Evolutionary conservation across 805 yeast species (phyloP), one percentile per base, ranked within the genome.

Genomic region (Lipomyces sp.): DNA sequence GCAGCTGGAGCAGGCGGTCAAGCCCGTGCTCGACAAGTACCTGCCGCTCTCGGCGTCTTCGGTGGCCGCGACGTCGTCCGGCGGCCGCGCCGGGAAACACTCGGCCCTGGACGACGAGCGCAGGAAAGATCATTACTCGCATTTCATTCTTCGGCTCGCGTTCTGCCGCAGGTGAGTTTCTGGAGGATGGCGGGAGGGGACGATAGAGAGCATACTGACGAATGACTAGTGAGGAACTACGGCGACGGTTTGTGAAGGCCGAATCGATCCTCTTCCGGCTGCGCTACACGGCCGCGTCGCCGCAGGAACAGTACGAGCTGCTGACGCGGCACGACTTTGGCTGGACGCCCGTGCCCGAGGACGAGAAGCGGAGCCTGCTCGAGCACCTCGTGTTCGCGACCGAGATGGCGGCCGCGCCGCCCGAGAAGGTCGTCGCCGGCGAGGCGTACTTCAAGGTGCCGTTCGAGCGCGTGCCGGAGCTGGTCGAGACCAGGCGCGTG

Each of bases 51-150:
- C n/a, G n/a, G n/a, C n/a, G n/a, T n/a, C n/a, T n/a, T n/a, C n/a
- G n/a, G n/a, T n/a, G n/a, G n/a, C n/a, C n/a, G n/a, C n/a, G n/a
- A n/a, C n/a, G 64, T 72, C 75, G 62, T 61, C 75, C 10, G 72
- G 72, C n/a, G 59, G 63, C 7, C 46, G 42, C 35, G 43, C 63
- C 11, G 57, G 38, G 36, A 57, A 57, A 35, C 43, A 53, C 29
- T 43, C 37, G 13, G 42, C 41, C n/a, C 55, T 52, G 73, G 78
- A 47, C 65, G 71, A 72, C 35, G 95, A 87, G 64, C 79, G 95
- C 59, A 78, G 78, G 58, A 91, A 91, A 65, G 99, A 93, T 68
- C 91, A 88, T 63, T 88, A 86, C 66, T 85, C 95, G 4, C 99
- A 93, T 69, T 93, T 73, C 65, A 90, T 91, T 32, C 70, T 93